These are phyloP conservation scores for Cenchrus purpureus DNA, from an alignment of 176 grass and related monocot species.

Conservation along the genomic window DNA sequence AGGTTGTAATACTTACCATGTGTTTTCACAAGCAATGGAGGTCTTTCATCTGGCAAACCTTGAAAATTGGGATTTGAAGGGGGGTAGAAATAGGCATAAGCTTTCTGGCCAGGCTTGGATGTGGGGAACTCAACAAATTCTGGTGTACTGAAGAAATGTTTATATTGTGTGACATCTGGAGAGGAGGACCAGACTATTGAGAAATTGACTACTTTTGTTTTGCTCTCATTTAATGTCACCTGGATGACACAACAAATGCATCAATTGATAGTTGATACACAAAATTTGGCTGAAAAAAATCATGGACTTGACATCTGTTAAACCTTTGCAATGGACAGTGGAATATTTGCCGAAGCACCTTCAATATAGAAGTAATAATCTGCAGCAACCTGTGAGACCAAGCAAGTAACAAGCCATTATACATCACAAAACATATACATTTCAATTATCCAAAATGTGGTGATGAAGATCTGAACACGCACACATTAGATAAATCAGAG, in stretches of 20 bases:
- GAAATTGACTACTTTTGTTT: slow-evolving; percentile 58
- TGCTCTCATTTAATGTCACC: slow-evolving; percentile 73
- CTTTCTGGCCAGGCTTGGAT: slow-evolving; percentile 69
- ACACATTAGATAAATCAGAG: slow-evolving; percentile 77
- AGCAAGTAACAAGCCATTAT: slow-evolving; percentile 26
- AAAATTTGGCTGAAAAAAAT: background rate
- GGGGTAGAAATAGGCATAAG: slow-evolving; percentile 95
- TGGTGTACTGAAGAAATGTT: slow-evolving; percentile 69
- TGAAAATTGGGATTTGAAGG: slow-evolving; percentile 71
- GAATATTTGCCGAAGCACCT: slow-evolving; percentile 77
- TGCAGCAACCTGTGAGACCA: slow-evolving; percentile 51
- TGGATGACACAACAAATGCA: slow-evolving; percentile 36
- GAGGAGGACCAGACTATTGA: slow-evolving; percentile 91
- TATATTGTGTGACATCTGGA: slow-evolving; percentile 55
- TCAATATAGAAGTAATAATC: slow-evolving; percentile 76
- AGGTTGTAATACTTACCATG: slow-evolving; percentile 68
- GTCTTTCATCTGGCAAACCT: slow-evolving; percentile 74
- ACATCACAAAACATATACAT: slow-evolving; percentile 1
- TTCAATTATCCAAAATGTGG: slow-evolving; percentile 11
- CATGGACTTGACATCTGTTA: slow-evolving; percentile 6
- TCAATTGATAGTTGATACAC: slow-evolving; percentile 22
- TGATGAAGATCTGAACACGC: slow-evolving; percentile 26
- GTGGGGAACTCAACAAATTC: slow-evolving; percentile 87
- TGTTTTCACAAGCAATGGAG: slow-evolving; percentile 88
- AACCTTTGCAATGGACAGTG: slow-evolving; percentile 91